Conservation (phyloP, 2,329 filamentous ascomycete genomes). For the Plectosphaerella cucumerina region DNA sequence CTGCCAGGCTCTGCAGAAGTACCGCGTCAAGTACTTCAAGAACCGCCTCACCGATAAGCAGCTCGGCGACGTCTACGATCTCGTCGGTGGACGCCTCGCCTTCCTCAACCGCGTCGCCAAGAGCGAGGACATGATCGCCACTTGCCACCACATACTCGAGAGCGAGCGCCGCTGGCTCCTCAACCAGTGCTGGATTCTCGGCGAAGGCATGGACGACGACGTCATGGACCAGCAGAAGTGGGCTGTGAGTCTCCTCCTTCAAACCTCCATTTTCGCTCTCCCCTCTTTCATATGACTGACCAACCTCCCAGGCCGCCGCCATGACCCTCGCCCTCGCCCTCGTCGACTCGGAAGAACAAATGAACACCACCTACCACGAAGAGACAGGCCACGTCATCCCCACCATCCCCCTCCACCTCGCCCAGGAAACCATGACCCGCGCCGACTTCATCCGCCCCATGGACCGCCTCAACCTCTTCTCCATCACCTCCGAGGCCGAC, state of each 20-base stretch:
- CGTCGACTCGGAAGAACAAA: conserved; percentile 72
- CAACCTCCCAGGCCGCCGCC: conserved; percentile 66
- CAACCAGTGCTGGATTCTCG: conserved; percentile 72
- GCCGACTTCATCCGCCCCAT: conserved; percentile 91
- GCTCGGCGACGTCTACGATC: conserved; percentile 77
- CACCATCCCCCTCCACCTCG: conserved; percentile 63
- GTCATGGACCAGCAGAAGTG: conserved; percentile 99
- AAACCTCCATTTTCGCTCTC: background rate
- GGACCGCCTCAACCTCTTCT: conserved; percentile 92
- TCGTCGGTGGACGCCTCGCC: conserved; percentile 81
- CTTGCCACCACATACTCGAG: conserved; percentile 69
- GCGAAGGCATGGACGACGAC: conserved; percentile 82
- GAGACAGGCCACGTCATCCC: conserved; percentile 11
- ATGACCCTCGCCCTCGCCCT: conserved; percentile 91
- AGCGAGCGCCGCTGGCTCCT: conserved; percentile 74
- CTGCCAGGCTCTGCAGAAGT: conserved; percentile 70
- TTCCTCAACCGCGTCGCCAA: conserved; percentile 91
- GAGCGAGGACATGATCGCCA: conserved; percentile 71
- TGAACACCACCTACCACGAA: conserved; percentile 18
- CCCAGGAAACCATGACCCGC: conserved; percentile 90
- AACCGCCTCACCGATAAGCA: conserved; percentile 51
- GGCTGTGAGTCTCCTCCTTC: conserved; percentile 55
- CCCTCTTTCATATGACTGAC: background rate
- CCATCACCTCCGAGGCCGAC: conserved; percentile 80
- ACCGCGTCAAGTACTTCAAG: conserved; percentile 73